Evolutionary conservation across 1,284 basidiomycete genomes (phyloP).

Genomic region (Stygiomarasmius scandens): DNA sequence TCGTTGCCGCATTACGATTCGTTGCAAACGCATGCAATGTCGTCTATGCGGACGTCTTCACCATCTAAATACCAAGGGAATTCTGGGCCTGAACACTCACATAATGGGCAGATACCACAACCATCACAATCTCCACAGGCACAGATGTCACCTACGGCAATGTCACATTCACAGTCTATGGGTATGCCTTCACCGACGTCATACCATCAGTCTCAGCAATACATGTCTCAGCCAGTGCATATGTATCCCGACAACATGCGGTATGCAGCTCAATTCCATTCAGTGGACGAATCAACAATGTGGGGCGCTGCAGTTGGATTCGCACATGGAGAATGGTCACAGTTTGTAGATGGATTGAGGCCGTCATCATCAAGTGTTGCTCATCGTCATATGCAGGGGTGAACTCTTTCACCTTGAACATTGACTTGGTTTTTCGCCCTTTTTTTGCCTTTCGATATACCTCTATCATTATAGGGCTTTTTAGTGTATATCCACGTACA

Average conservation of each 20-base stretch:
- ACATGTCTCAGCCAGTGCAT: constrained; percentile 19
- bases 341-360: constrained; percentile 35
- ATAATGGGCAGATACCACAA: constrained; percentile 13
- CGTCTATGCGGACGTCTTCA: constrained; percentile 33
- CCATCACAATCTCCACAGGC: constrained; percentile 35
- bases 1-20: constrained; percentile 11
- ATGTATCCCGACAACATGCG: constrained; percentile 27
- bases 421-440: not conserved
- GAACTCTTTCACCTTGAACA: not conserved
- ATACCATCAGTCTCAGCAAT: constrained; percentile 16
- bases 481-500: not conserved
- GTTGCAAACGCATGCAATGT: constrained; percentile 36
- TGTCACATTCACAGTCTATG: constrained; percentile 11
- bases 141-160: constrained; percentile 30
- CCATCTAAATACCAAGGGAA: constrained; percentile 23
- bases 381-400: constrained; percentile 16
- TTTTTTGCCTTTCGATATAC: not conserved
- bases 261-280: constrained; percentile 41
- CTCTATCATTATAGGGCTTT: not conserved
- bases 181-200: constrained; percentile 19
- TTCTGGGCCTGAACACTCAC: constrained; percentile 18
- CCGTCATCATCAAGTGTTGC: constrained; percentile 4
- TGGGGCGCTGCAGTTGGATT: constrained; percentile 66
- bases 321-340: constrained; percentile 60
- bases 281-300: constrained; percentile 52